phyloP scores from a whole-genome alignment of 805 yeast genomes.

The Scheffersomyces stipitis region DNA sequence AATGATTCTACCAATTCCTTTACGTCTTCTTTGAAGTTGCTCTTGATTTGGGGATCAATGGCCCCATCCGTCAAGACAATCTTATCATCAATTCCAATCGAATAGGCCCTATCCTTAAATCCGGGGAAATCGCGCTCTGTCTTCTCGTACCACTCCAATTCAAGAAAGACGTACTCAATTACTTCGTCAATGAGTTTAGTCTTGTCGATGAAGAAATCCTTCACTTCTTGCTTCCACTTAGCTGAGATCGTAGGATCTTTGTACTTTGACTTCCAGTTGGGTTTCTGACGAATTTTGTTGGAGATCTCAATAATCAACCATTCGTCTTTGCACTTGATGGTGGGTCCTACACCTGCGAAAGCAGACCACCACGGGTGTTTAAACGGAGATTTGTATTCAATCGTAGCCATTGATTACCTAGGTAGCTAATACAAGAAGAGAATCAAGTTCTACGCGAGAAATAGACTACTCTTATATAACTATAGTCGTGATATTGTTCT shows the following conservation, averaged over 20 bases:
- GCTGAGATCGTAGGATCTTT: slow-evolving; percentile 10
- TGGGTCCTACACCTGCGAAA: slow-evolving; percentile 10
- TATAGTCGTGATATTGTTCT: too few relatives aligned
- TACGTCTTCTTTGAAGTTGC: slow-evolving; percentile 9
- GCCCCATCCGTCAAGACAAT: slow-evolving; percentile 18
- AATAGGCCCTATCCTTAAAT: slow-evolving; percentile 10
- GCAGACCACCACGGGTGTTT: slow-evolving; percentile 17
- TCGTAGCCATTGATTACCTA: too few relatives aligned
- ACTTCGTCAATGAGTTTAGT: slow-evolving; percentile 16
- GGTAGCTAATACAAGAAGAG: too few relatives aligned
- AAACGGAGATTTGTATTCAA: too few relatives aligned
- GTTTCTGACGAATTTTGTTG: slow-evolving; percentile 15
- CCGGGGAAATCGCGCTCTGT: slow-evolving; percentile 9
- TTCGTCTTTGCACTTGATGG: slow-evolving; percentile 14
- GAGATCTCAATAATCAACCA: slow-evolving; percentile 16
- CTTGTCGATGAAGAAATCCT: slow-evolving; percentile 3
- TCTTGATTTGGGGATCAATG: slow-evolving; percentile 10
- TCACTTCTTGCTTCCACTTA: slow-evolving; percentile 21
- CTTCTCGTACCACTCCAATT: slow-evolving; percentile 28
- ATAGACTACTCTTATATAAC: too few relatives aligned
- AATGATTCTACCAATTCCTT: slow-evolving; percentile 14
- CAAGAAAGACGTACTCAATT: slow-evolving; percentile 24
- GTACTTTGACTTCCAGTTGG: slow-evolving; percentile 18
- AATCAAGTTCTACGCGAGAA: too few relatives aligned
- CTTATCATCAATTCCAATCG: slow-evolving; percentile 18